Base-by-base conservation (phyloP, 2,329 filamentous ascomycete species). In the Penicillium oxalicum region DNA sequence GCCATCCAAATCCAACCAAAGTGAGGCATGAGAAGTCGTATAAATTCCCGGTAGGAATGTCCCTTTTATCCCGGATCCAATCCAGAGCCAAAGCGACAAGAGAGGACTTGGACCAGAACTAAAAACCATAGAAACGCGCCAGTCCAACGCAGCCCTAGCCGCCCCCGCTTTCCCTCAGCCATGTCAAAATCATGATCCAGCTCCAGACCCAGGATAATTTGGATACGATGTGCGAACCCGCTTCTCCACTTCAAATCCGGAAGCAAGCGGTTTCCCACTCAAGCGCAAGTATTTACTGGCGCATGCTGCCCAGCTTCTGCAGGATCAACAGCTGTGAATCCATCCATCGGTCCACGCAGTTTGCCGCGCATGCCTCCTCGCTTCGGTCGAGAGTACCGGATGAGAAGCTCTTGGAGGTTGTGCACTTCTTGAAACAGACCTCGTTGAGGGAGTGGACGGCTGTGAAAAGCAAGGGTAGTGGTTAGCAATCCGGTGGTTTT, bases 371-470 rank as follows among this genome's bases (percentile, higher is more conserved):
- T 7, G 77, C 73, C 74, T 93, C 85, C 74, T 98, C 93, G 53
- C 72, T 75, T 62, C 78, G 80, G 58, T 94, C 88, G 58, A 98
- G 76, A 61, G 82, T 81, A 27, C 82, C 80, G 52, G 77, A 80
- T 59, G 84, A 83, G 67, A 96, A 85, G 37, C 24, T 39, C 49
- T 77, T 78, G 46, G 82, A 77, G 7, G 87, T 86, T 52, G 96
- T 77, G 77, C 93, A 98, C 75, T 96, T 97, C 67, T 84, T 89
- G 84, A 91, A 98, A 80, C 93, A 98, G 52, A 87, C 81, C 62
- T 93, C 86, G 38, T 82, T 82, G 33, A 86, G 73, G 57, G 73
- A 72, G 70, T 86, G 83, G 51, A 86, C 80, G n/a, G 77, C 83
- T 82, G 33, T n/a, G 36, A 24, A 25, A 25, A 0, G n/a, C 9